Evolutionary conservation across 2,329 filamentous ascomycete genomes (phyloP), one percentile per base, ranked within the genome.

Genomic region (Diaporthe sp.): DNA sequence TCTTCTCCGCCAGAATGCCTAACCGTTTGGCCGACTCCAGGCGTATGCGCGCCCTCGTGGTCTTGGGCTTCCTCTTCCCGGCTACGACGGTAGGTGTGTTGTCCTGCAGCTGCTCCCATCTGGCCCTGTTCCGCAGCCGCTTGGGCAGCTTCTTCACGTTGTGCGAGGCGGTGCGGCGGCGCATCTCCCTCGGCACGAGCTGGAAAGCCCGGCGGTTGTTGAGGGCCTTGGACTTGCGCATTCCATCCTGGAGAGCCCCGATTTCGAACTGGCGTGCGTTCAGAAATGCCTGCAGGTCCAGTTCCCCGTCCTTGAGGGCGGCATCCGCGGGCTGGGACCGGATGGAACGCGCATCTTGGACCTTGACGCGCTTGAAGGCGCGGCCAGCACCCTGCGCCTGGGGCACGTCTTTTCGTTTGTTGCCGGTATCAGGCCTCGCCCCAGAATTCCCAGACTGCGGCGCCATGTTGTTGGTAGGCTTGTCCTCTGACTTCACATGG

Each of bases 131-230:
- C 74, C 94, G 90, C 81, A 98, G 85, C 77, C 95, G 88, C 81
- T 93, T 93, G 3, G 97, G 97, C 22, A 99, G 93, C 77, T 94
- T 91, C 85, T 96, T 98, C 49, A 94, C 94, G 89, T 99, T 98
- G 85, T 99, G 97, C 83, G 95, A 98, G 28, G 96, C 97, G 0
- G 96, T 98, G 79, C 97, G 90, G 78, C 97, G 89, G 78, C 97
- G 89, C 89, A 99, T 86, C 68, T 93, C 92, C 79, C 95, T 91
- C 1, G 97, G 97, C 7, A 99, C 94, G 79, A 95, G 91, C 83
- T 99, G 97, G 81, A 98, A 98, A 19, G 96, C 96, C 70, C 96
- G 90, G 74, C 91, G 92, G 58, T 90, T 87, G 72, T 87, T 85
- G 53, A 87, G 85, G 7, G 85, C 85, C 82, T 94, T 96, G 62